These are phyloP conservation scores for Pyrrhoderma noxium DNA, from an alignment of 1,284 basidiomycete species.

Conservation along the genomic window DNA sequence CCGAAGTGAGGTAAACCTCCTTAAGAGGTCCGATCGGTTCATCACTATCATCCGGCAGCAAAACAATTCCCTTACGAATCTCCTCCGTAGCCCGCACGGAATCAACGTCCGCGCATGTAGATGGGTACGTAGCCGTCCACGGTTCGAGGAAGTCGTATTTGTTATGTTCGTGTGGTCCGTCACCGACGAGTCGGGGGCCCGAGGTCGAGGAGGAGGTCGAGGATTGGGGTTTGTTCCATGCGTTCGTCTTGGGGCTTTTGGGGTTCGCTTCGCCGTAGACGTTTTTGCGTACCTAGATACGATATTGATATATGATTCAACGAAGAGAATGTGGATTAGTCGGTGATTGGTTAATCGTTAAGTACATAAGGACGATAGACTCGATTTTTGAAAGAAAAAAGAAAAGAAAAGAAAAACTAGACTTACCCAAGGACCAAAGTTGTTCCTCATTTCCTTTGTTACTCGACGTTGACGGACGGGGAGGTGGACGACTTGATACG, in stretches of 20 bases:
- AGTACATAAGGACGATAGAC: no score
- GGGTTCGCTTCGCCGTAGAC: conserved; percentile 27
- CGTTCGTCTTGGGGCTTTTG: conserved; percentile 13
- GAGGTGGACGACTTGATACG: conserved; percentile 40
- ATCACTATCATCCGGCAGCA: conserved; percentile 10
- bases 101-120: conserved; percentile 1
- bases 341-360: not conserved
- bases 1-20: conserved; percentile 7
- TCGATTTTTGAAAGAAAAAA: no score
- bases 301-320: not conserved
- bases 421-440: conserved; percentile 47
- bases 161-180: conserved; percentile 4
- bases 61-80: conserved; percentile 4
- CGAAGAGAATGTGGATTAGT: not conserved
- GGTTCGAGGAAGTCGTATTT: conserved; percentile 15
- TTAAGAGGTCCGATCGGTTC: conserved; percentile 10
- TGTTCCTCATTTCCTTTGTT: conserved; percentile 39
- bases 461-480: conserved; percentile 37
- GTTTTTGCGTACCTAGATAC: conserved; percentile 28
- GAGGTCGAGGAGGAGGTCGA: not conserved
- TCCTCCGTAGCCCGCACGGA: conserved; percentile 3
- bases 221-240: conserved; percentile 6
- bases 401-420: no score
- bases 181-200: not conserved
- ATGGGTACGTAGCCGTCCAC: not conserved